Evolutionary conservation across 1,284 basidiomycete species (phyloP), one percentile per base, ranked within the genome.

Genomic region (Fistulinella cinereoalba): DNA sequence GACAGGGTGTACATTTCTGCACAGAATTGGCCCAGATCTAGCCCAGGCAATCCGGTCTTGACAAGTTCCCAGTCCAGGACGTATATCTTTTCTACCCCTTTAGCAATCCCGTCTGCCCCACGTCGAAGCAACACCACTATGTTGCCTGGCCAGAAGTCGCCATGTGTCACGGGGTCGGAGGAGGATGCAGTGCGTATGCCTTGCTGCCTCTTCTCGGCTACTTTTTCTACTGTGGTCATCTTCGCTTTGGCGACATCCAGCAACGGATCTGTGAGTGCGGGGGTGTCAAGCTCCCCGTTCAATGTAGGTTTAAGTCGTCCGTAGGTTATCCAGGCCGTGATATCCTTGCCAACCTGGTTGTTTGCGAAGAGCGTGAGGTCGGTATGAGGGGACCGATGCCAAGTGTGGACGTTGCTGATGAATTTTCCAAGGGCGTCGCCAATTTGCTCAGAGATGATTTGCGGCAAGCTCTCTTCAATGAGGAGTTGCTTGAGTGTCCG

Each of bases 121-220:
- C 52, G 50, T 34, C 31, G 59, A 7, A 71, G 52, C 15, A 52
- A 55, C 16, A 82, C 55, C 41, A 82, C 61, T 33, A 83, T 56
- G 53, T 85, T 84, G 0, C 81, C 83, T 1, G 82, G 74, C 82
- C 83, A 85, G 54, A 84, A 80, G 56, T 85, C 82, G 1, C 82
- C 82, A 56, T 76, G 56, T 2, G 56, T 52, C 50, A 60, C 57
- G 21, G 47, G 44, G 19, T 53, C 67, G 43, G 66, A 64, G 41
- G 70, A 62, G 1, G 61, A 54, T 7, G 68, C 63, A n/a, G 60
- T 60, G 22, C 58, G 46, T 23, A 80, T 74, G 15, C 62, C 65
- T 27, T 59, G 43, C 10, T 60, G 55, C 38, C 66, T 71, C 45
- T 62, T 62, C 31, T 67, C 58, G 8, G 60, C 71, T 8, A 80